Base-by-base conservation (phyloP, 148 eudicot species). In the Nepenthes gracilis region DNA sequence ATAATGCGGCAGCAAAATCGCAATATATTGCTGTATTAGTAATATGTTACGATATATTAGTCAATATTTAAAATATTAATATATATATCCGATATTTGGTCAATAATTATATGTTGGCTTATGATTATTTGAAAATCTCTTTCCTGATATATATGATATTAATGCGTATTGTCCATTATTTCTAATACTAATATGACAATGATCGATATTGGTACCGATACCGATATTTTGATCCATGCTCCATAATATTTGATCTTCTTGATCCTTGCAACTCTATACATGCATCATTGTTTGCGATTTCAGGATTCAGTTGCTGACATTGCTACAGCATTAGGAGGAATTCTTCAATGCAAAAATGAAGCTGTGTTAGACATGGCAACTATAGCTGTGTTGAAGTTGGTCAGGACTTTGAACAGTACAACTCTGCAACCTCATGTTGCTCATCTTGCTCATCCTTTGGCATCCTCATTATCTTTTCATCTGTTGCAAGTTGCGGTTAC, bases 271-370 rank as follows among this genome's bases (percentile, higher is more conserved):
- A 13, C 61, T 33, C 43, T n/a, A 68, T 53, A 60, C 59, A 33
- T 60, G 60, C 33, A n/a, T 55, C 43, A 14, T 62, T 73, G 15
- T 38, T 76, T 68, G 9, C 13, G 33, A 64, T 73, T 69, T 54
- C 78, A 91, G 97, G 88, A 78, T 67, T 76, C 88, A 11, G 60
- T 85, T 70, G 74, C 78, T 58, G 96, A 91, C 69, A 72, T 91
- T 60, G 74, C 82, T 36, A 75, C 51, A 70, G 97, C 93, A 64
- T 53, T 82, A 60, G 74, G 58, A 68, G 75, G 86, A 47, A 80
- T 88, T 59, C 82, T 91, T 55, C 78, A 67, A 52, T 75, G 69
- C 50, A 70, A 67, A 68, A 83, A 75, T 61, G 86, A 80, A 72
- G 63, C 77, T 63, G 65, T 77, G 4, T 55, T 83, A 74, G 61